These are phyloP conservation scores for Gautieria morchelliformis DNA, from an alignment of 768 basidiomycete genomes.

Conservation along the genomic window DNA sequence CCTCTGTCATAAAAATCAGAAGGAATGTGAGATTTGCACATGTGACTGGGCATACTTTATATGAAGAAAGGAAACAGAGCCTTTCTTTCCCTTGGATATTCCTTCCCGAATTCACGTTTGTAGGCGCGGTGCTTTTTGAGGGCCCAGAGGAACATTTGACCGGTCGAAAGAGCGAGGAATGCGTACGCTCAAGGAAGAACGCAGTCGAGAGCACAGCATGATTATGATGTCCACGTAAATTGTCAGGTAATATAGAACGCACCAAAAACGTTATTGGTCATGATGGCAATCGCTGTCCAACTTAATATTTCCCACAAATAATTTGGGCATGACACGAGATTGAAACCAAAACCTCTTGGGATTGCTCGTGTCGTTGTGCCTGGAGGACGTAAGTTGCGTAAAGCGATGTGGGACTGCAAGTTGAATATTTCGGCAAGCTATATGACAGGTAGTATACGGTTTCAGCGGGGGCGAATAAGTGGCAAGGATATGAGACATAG, in stretches of 20 bases:
- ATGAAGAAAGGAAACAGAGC: conserved; percentile 73
- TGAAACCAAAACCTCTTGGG: conserved; percentile 89
- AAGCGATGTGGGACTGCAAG: conserved; percentile 67
- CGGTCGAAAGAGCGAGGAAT: conserved; percentile 53
- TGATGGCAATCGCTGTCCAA: conserved; percentile 60
- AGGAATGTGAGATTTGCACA: no score
- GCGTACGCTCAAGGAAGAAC: conserved; percentile 35
- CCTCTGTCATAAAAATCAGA: no score
- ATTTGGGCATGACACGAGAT: conserved; percentile 81
- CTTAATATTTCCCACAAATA: conserved; percentile 85
- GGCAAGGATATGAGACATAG: neutral
- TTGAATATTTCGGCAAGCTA: conserved; percentile 86
- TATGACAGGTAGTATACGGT: neutral
- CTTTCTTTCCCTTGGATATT: conserved; percentile 67
- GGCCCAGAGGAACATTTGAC: conserved; percentile 81
- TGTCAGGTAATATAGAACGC: conserved; percentile 19
- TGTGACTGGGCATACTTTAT: conserved; percentile 11
- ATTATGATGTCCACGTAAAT: neutral
- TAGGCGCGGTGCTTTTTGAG: conserved; percentile 83
- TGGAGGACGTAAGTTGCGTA: conserved; percentile 74
- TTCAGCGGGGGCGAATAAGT: neutral
- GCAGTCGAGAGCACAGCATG: neutral
- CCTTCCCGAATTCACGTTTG: conserved; percentile 87
- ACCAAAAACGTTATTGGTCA: conserved; percentile 77
- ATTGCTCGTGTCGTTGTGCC: conserved; percentile 75